phyloP scores from a whole-genome alignment of 106 monocot genomes.

The Allium sativum region DNA sequence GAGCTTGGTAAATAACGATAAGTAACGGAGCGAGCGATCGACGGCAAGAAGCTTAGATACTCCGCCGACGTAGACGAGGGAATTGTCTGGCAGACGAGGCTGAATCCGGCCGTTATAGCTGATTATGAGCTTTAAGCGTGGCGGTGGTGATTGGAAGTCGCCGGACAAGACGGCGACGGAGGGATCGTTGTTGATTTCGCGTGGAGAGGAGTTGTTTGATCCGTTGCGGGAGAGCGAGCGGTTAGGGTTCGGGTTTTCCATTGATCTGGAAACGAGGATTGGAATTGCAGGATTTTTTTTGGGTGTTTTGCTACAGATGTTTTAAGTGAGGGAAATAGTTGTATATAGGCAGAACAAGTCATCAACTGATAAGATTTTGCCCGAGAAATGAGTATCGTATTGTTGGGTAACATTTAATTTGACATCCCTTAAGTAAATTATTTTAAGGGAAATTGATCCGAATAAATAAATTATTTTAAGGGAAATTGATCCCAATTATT shows the following conservation, averaged over 20 bases:
- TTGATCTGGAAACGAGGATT: not conserved
- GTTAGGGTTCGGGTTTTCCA: not conserved
- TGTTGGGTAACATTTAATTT: no score
- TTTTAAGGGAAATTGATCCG: no score
- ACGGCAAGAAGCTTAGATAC: constrained; percentile 68
- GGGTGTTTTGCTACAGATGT: no score
- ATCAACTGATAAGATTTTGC: no score
- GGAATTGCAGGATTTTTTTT: no score
- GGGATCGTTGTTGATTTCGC: constrained; percentile 30
- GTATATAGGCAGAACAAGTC: no score
- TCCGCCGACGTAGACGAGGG: constrained; percentile 65
- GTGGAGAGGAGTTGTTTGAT: constrained; percentile 47
- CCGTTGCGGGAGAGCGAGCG: constrained; percentile 22
- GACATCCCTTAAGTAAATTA: no score
- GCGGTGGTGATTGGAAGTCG: constrained; percentile 5
- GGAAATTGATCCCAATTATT: no score
- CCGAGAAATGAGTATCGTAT: no score
- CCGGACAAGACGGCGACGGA: not conserved
- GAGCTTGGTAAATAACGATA: constrained; percentile 32
- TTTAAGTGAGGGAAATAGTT: no score
- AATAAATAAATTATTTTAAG: no score
- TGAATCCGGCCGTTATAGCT: constrained; percentile 71
- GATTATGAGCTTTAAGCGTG: constrained; percentile 51
- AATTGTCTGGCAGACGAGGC: constrained; percentile 50
- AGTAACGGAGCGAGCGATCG: constrained; percentile 33